phyloP scores from a whole-genome alignment of 2,329 filamentous ascomycete genomes.

The Aspergillus fijiensis region DNA sequence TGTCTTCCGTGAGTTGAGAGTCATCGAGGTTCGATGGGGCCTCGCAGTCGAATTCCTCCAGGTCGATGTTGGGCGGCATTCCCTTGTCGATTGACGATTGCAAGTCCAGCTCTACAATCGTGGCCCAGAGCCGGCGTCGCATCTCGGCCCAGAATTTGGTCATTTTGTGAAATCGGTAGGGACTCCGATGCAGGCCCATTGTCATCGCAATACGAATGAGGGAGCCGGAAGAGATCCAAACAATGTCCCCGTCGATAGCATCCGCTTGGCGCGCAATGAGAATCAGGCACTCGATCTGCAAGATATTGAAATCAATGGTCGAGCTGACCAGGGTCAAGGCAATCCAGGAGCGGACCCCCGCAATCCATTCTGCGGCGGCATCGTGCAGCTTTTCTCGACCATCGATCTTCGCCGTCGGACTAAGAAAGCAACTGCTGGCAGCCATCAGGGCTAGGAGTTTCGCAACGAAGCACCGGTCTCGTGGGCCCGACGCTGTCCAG shows the following conservation, averaged over 20 bases:
- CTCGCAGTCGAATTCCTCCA: constrained; percentile 39
- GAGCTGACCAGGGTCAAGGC: constrained; percentile 33
- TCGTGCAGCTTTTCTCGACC: constrained; percentile 44
- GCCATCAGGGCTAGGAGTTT: constrained; percentile 40
- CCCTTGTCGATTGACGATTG: constrained; percentile 39
- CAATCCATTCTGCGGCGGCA: constrained; percentile 47
- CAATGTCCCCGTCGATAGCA: constrained; percentile 32
- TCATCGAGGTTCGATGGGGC: constrained; percentile 42
- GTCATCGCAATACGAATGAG: constrained; percentile 43
- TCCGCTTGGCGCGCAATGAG: constrained; percentile 35
- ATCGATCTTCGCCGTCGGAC: constrained; percentile 19
- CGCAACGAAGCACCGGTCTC: constrained; percentile 50
- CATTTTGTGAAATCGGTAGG: constrained; percentile 35
- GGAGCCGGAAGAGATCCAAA: constrained; percentile 40
- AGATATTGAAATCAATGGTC: constrained; percentile 29
- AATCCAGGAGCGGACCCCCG: constrained; percentile 37
- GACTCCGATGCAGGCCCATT: constrained; percentile 45
- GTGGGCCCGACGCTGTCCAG: constrained; percentile 49
- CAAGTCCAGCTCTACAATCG: constrained; percentile 44
- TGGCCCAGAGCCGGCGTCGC: constrained; percentile 48
- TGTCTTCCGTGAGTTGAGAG: constrained; percentile 29
- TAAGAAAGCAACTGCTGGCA: constrained; percentile 48
- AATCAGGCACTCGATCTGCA: constrained; percentile 37
- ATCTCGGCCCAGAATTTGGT: constrained; percentile 45
- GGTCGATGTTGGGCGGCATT: constrained; percentile 33